Evolutionary conservation across 1,284 basidiomycete species (phyloP), one percentile per base, ranked within the genome.

Genomic region (Wolfiporia cocos): DNA sequence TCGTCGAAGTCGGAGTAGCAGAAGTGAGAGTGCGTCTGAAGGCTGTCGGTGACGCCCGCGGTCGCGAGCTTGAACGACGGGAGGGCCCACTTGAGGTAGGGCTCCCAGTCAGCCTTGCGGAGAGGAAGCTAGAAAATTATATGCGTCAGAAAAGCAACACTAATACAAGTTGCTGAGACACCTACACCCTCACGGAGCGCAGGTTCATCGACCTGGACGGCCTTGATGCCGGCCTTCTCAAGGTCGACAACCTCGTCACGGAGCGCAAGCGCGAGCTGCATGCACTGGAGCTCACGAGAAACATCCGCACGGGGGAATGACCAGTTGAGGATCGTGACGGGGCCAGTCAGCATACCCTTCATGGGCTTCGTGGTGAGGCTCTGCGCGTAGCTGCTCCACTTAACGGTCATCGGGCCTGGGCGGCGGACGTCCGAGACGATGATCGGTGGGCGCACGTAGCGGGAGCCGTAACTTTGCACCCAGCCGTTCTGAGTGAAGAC

Each of bases 251-350:
- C 96, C 72, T 99, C 96, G 63, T 99, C 96, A 58, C 96, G 94
- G 61, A 99, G 91, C 48, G 96, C 89, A 51, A 99, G 81, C 44
- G 96, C 96, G 58, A 99, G 86, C 70, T 99, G 96, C 76, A 94
- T 93, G 65, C 92, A 93, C 74, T 99, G 96, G 51, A 95, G 67
- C 72, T 99, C 96, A 67, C 92, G 91, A 48, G 88, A 81, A 59
- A 99, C 87, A 67, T 99, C 96, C 55, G 92, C 92, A 71, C 96
- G 95, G 60, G 96, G 96, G 95, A 99, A 99, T 33, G 96, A 99
- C 96, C 96, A 99, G 81, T 98, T 98, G 68, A 99, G 82, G 70
- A 99, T 97, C 54, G 91, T 93, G 61, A 94, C 92, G 23, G 92
- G 91, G 50, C 94, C 93, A 49, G 95, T 95, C 51, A 93, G 74